Evolutionary conservation across 1,139 yeast species (phyloP).

Genomic region (Diutina siamensis): DNA sequence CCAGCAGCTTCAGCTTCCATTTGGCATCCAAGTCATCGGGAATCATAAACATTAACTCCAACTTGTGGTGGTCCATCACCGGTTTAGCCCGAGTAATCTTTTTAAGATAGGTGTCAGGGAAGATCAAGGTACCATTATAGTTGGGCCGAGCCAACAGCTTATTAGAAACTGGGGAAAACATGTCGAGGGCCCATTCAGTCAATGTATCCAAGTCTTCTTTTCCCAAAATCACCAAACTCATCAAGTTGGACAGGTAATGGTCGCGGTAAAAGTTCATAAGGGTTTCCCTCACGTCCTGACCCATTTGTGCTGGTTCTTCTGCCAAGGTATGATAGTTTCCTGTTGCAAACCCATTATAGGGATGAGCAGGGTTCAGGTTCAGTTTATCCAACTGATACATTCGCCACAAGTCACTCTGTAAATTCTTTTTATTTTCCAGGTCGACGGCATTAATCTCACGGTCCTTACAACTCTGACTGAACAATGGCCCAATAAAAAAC

Average conservation of each 20-base stretch:
- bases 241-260: constrained; percentile 64
- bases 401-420: constrained; percentile 87
- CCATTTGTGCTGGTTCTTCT: constrained; percentile 36
- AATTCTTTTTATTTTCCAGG: constrained; percentile 87
- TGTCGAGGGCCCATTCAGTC: constrained; percentile 57
- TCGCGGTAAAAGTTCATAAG: constrained; percentile 48
- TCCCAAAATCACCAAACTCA: constrained; percentile 81
- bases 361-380: constrained; percentile 60
- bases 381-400: constrained; percentile 73
- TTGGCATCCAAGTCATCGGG: constrained; percentile 57
- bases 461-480: constrained; percentile 71
- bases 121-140: constrained; percentile 26
- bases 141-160: constrained; percentile 38
- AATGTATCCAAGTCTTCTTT: constrained; percentile 66
- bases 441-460: constrained; percentile 93
- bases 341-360: constrained; percentile 65
- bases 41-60: constrained; percentile 58
- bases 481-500: constrained; percentile 79
- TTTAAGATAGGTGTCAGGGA: constrained; percentile 26
- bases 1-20: constrained; percentile 62
- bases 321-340: constrained; percentile 58
- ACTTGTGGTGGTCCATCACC: constrained; percentile 62
- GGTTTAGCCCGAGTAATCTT: constrained; percentile 62
- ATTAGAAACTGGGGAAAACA: constrained; percentile 55
- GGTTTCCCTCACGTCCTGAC: constrained; percentile 53